Evolutionary conservation across 768 basidiomycete genomes (phyloP).

Genomic region (Mycena vulgaris): DNA sequence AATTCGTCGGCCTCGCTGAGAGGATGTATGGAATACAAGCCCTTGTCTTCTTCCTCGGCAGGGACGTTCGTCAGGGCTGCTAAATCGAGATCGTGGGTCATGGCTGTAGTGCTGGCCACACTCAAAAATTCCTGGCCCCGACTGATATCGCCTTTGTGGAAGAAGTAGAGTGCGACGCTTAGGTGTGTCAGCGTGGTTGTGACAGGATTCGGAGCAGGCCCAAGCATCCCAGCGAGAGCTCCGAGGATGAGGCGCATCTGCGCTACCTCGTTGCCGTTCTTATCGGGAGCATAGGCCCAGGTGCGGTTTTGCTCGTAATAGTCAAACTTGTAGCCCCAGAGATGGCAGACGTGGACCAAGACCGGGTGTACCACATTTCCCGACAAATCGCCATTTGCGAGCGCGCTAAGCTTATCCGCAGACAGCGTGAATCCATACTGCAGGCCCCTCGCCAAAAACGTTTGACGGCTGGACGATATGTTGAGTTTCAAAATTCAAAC

Average conservation of each 20-base stretch:
- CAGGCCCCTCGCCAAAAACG: slow-evolving; percentile 22
- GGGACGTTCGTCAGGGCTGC: slow-evolving; percentile 18
- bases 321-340: slow-evolving; percentile 37
- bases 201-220: slow-evolving; percentile 26
- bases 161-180: slow-evolving; percentile 35
- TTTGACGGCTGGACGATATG: slow-evolving; percentile 24
- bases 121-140: slow-evolving; percentile 31
- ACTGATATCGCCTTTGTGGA: slow-evolving; percentile 26
- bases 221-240: slow-evolving; percentile 25
- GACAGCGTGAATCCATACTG: slow-evolving; percentile 33
- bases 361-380: slow-evolving; percentile 34
- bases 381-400: slow-evolving; percentile 26
- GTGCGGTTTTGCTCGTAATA: slow-evolving; percentile 23
- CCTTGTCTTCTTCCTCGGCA: background rate
- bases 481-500: background rate
- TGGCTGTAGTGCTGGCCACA: slow-evolving; percentile 16
- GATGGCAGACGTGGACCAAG: slow-evolving; percentile 33
- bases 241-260: slow-evolving; percentile 38
- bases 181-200: slow-evolving; percentile 20
- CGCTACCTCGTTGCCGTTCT: slow-evolving; percentile 29
- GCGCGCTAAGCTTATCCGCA: slow-evolving; percentile 22
- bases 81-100: slow-evolving; percentile 35
- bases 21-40: slow-evolving; percentile 28
- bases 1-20: slow-evolving; percentile 28
- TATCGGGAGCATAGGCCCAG: slow-evolving; percentile 26